Conservation (phyloP, 305 asterid species). For the Solanum hybrid region DNA sequence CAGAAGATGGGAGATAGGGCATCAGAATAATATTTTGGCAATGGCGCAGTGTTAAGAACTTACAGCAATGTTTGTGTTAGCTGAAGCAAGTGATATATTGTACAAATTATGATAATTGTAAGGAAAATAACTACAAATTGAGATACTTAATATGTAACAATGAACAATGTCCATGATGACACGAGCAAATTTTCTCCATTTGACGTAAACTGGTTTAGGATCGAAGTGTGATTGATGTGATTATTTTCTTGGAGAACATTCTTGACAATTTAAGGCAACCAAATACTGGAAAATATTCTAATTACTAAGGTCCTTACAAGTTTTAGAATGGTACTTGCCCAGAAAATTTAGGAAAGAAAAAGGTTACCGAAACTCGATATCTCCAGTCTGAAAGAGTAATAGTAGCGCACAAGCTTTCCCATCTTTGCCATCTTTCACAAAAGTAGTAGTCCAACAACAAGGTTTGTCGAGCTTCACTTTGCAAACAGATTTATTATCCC, state of each 20-base stretch:
- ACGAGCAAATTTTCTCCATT: not conserved
- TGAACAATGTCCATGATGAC: not conserved
- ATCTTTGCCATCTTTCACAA: slow-evolving; percentile 40
- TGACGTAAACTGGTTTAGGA: not conserved
- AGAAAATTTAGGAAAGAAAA: not conserved
- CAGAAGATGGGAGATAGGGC: not conserved
- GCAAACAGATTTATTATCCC: slow-evolving; percentile 45
- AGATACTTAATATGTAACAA: not conserved
- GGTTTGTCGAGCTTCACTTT: slow-evolving; percentile 71
- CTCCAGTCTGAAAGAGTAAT: slow-evolving; percentile 67
- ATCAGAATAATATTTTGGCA: not conserved
- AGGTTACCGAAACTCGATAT: slow-evolving; percentile 65
- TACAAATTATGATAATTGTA: not conserved
- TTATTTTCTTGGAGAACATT: not conserved
- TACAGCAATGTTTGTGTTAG: not conserved
- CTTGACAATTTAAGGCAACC: not conserved
- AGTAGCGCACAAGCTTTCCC: slow-evolving; percentile 48
- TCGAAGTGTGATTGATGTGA: not conserved
- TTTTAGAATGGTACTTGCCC: not conserved
- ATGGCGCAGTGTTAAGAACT: not conserved
- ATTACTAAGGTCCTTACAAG: not conserved
- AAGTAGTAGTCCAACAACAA: slow-evolving; percentile 66
- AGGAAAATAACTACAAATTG: not conserved
- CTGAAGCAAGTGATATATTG: not conserved
- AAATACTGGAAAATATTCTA: not conserved